Evolutionary conservation across 2,329 filamentous ascomycete genomes (phyloP), one percentile per base, ranked within the genome.

Genomic region (Leptographium procerum): DNA sequence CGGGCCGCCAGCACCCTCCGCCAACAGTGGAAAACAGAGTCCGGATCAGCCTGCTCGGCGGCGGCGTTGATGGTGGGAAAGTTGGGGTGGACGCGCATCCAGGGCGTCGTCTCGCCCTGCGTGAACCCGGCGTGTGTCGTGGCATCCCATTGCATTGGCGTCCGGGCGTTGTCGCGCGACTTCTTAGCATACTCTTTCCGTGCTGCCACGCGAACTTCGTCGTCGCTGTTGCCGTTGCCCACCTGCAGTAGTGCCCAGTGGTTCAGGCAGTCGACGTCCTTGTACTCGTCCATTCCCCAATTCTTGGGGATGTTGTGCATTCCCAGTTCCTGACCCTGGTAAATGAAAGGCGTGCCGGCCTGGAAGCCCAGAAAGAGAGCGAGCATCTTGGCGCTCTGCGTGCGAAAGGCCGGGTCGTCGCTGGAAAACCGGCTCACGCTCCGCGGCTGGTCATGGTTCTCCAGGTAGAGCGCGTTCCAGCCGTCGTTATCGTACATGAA

Each of bases 391-490:
- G 77, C 79, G 47, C 73, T 74, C 4, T 66, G 60, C 3, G 66
- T 70, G 29, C 77, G 72, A 61, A 71, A 69, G 13, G 26, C 26
- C 24, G 56, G 56, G 36, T 47, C 47, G 24, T 79, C 76, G 33
- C 71, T 72, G 0, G 72, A 73, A 59, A 76, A 80, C 2, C 81
- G 75, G 1, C 77, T 79, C 4, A 85, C 69, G 3, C 76, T 78
- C 1, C 83, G 73, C 1, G 76, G 75, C 57, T 82, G 77, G 64
- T 86, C 83, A 65, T 86, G 83, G 63, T 85, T 86, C 64, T 86
- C 83, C 52, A 80, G 72, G 65, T 84, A 86, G 0, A 77, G 72
- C 0, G 81, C 82, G 0, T 77, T 81, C 80, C 80, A 83, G 3
- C 73, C 75, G 52, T 80, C 78, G 1, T 74, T 77, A n/a, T 73